A percentile compares a stretch with the other conserved stretches of the same genome.
Evolutionary conservation across 345 rosid genomes (phyloP).

Genomic region (Salix brachista): DNA sequence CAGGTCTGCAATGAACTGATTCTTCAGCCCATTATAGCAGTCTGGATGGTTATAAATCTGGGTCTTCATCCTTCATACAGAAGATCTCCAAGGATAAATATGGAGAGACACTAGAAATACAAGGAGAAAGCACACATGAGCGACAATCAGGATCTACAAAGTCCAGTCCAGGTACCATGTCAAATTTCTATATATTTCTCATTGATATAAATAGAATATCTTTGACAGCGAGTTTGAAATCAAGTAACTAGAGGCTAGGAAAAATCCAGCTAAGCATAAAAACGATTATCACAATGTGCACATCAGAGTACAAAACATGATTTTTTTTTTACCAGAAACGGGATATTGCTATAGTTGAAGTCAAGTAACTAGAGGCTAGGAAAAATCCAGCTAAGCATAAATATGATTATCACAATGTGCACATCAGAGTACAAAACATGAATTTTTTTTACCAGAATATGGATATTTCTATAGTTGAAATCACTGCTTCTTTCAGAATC

Average conservation of each 20-base stretch:
- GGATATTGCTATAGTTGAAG: background rate
- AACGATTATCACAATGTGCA: background rate
- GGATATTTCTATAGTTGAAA: background rate
- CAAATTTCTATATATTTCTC: background rate
- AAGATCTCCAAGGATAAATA: background rate
- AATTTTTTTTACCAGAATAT: background rate
- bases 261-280: background rate
- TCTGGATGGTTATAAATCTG: background rate
- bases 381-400: background rate
- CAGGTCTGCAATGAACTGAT: background rate
- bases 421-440: background rate
- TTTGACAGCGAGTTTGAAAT: background rate
- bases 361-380: background rate
- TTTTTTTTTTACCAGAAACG: background rate
- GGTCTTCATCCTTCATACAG: background rate
- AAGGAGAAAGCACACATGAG: background rate
- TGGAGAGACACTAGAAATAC: background rate
- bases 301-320: background rate
- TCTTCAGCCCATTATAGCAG: background rate
- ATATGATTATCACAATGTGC: background rate
- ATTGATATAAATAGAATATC: background rate
- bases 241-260: background rate
- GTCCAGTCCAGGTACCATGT: background rate
- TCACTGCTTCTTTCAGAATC: background rate
- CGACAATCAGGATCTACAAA: background rate